Evolutionary conservation across 2,329 filamentous ascomycete species (phyloP).

Genomic region (Aspergillus sp.): DNA sequence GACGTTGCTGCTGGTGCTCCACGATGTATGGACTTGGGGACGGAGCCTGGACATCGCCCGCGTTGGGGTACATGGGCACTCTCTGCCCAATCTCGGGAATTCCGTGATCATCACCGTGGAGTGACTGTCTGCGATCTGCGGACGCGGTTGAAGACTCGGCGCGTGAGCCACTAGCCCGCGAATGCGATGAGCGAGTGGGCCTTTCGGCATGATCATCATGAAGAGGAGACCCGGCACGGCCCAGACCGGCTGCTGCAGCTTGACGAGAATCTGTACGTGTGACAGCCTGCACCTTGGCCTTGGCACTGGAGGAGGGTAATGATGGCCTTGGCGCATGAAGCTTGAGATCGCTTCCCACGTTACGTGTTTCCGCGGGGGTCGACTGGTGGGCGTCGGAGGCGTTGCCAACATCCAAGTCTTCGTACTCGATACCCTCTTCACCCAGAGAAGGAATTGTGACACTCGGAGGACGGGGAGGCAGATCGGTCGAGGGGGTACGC

Average conservation of each 20-base stretch:
- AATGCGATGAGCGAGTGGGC: constrained; percentile 58
- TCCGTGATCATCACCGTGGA: constrained; percentile 75
- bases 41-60: constrained; percentile 94
- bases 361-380: constrained; percentile 72
- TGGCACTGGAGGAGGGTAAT: constrained; percentile 76
- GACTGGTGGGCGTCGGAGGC: constrained; percentile 44
- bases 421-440: constrained; percentile 89
- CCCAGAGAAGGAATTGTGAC: constrained; percentile 82
- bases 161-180: constrained; percentile 62
- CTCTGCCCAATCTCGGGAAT: constrained; percentile 91
- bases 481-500: constrained; percentile 38
- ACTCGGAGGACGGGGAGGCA: constrained; percentile 65
- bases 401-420: constrained; percentile 55
- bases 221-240: constrained; percentile 56
- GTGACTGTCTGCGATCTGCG: constrained; percentile 57
- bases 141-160: constrained; percentile 49
- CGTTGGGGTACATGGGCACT: constrained; percentile 89
- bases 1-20: constrained; percentile 47
- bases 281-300: constrained; percentile 77
- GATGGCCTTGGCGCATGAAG: constrained; percentile 88
- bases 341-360: constrained; percentile 76
- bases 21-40: constrained; percentile 67
- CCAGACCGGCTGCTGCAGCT: constrained; percentile 82
- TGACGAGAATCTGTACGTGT: constrained; percentile 89
- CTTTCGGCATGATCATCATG: constrained; percentile 53